These are phyloP conservation scores for Podospora fimiseda DNA, from an alignment of 495 filamentous ascomycete genomes.

Conservation along the genomic window DNA sequence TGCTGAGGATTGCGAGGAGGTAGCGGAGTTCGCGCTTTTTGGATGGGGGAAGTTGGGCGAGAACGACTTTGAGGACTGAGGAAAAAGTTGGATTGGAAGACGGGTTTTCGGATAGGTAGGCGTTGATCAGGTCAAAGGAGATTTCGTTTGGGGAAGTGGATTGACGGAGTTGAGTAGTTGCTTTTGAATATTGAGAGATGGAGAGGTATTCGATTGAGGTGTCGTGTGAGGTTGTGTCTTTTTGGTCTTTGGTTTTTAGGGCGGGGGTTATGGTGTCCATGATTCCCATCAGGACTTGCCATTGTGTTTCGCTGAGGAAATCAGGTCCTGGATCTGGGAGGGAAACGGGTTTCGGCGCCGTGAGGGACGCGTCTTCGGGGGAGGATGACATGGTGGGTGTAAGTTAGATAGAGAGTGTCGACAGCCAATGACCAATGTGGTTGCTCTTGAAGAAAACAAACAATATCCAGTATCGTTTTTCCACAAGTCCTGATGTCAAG, in stretches of 20 bases:
- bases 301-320: conserved; percentile 10
- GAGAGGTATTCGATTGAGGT: conserved; percentile 3
- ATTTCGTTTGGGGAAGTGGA: conserved; percentile 5
- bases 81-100: conserved; percentile 24
- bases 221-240: neutral
- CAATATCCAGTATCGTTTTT: too few species aligned
- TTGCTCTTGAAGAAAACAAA: too few species aligned
- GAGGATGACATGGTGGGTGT: neutral
- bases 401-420: too few species aligned
- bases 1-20: conserved; percentile 45
- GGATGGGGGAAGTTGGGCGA: conserved; percentile 20
- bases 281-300: conserved; percentile 15
- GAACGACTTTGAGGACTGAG: conserved; percentile 16
- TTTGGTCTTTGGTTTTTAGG: conserved; percentile 1
- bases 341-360: conserved; percentile 4
- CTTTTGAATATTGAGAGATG: conserved; percentile 4
- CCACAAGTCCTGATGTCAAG: too few species aligned
- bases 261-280: conserved; percentile 18
- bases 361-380: neutral
- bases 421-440: too few species aligned
- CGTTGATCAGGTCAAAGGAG: conserved; percentile 22
- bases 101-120: conserved; percentile 31
- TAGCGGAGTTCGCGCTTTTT: conserved; percentile 24
- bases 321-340: conserved; percentile 4
- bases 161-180: conserved; percentile 7